phyloP scores from a whole-genome alignment of 2,329 filamentous ascomycete genomes.

The Neofusicoccum ribis region DNA sequence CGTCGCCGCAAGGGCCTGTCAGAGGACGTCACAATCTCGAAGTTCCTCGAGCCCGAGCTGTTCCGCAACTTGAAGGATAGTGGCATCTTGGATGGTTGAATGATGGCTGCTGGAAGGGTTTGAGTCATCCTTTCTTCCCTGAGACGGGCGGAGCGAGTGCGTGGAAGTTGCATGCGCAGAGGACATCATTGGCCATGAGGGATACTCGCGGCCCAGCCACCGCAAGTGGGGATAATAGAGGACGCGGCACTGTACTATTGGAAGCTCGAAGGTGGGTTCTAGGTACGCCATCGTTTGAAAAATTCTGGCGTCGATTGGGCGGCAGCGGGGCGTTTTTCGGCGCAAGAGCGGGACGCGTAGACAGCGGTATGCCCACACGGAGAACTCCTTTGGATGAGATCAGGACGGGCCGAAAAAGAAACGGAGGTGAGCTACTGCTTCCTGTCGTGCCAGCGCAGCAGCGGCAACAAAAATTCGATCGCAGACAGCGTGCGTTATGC shows the following conservation, averaged over 20 bases:
- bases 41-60: slow-evolving; percentile 93
- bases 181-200: neutral
- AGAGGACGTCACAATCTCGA: slow-evolving; percentile 93
- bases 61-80: slow-evolving; percentile 86
- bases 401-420: neutral
- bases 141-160: neutral
- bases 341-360: neutral
- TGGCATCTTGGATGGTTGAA: slow-evolving; percentile 67
- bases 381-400: neutral
- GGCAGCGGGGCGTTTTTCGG: neutral
- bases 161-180: neutral
- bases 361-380: neutral
- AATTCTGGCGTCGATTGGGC: neutral
- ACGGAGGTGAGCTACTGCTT: neutral
- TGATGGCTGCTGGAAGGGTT: too few relatives aligned
- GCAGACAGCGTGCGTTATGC: too few relatives aligned
- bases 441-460: neutral
- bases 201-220: neutral
- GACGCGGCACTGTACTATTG: neutral
- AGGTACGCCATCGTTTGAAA: neutral
- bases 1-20: slow-evolving; percentile 88
- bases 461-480: neutral
- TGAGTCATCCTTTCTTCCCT: neutral
- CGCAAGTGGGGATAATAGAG: neutral
- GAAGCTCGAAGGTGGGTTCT: neutral